phyloP scores from a whole-genome alignment of 1,284 basidiomycete genomes.

The Mycena sp. region DNA sequence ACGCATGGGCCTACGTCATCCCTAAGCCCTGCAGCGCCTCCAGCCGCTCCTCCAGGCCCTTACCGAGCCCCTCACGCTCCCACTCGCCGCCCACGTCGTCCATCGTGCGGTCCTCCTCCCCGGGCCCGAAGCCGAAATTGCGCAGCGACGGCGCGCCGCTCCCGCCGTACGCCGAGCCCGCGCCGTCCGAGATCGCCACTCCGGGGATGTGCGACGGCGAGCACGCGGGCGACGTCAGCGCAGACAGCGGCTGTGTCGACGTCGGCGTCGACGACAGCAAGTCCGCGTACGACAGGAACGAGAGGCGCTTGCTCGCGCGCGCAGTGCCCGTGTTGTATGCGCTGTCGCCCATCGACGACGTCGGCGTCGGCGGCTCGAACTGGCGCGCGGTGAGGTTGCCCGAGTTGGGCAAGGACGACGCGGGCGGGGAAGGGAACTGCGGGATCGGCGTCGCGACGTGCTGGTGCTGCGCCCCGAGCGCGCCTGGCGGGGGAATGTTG shows the following conservation, averaged over 20 bases:
- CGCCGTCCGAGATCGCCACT: constrained; percentile 43
- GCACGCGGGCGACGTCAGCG: constrained; percentile 70
- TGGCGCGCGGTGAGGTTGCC: constrained; percentile 35
- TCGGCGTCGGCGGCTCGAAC: constrained; percentile 35
- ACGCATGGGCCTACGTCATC: constrained; percentile 16
- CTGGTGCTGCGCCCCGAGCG: background rate
- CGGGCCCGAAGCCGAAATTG: constrained; percentile 38
- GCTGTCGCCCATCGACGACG: constrained; percentile 35
- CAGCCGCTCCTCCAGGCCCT: constrained; percentile 81
- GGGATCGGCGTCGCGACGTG: constrained; percentile 30
- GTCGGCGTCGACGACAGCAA: constrained; percentile 81
- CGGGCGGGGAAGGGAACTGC: constrained; percentile 36
- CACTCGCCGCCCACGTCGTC: constrained; percentile 81
- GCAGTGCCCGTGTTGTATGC: constrained; percentile 45
- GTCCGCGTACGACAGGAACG: constrained; percentile 88
- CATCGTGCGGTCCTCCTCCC: constrained; percentile 52
- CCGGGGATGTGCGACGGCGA: constrained; percentile 73
- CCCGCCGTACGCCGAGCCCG: constrained; percentile 20
- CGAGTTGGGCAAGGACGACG: constrained; percentile 38
- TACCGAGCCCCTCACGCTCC: constrained; percentile 84
- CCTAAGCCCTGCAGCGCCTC: constrained; percentile 50
- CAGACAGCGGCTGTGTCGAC: constrained; percentile 73
- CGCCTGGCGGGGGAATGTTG: constrained; percentile 50
- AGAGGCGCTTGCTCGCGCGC: constrained; percentile 71
- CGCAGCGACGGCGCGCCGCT: constrained; percentile 33